phyloP scores from a whole-genome alignment of 768 basidiomycete species.

The Suillus sp. region DNA sequence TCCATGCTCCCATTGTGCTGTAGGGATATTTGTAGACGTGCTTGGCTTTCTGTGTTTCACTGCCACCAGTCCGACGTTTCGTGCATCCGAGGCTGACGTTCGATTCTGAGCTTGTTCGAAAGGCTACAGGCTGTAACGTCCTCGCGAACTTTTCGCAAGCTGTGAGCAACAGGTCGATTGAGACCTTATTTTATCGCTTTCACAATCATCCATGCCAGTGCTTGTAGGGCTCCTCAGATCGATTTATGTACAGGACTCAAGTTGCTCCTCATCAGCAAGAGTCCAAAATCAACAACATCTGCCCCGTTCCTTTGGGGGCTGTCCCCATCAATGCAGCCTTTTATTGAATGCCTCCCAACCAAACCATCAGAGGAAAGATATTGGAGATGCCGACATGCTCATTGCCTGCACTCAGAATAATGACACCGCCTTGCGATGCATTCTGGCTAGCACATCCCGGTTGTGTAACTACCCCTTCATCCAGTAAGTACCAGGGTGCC shows the following conservation, averaged over 20 bases:
- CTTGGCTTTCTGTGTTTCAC: not conserved
- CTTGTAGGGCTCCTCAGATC: not conserved
- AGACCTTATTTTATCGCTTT: not conserved
- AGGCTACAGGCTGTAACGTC: not conserved
- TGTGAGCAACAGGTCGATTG: not conserved
- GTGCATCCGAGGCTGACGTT: not conserved
- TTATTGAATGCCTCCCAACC: not conserved
- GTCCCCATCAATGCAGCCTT: not conserved
- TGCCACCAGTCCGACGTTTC: not conserved
- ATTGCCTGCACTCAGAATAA: not conserved
- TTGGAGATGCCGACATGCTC: not conserved
- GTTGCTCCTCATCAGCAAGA: not conserved
- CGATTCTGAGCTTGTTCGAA: not conserved
- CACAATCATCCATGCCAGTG: not conserved
- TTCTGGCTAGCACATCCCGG: not conserved
- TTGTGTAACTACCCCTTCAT: not conserved
- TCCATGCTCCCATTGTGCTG: not conserved
- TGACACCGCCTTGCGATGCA: not conserved
- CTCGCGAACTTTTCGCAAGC: not conserved
- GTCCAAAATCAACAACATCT: not conserved
- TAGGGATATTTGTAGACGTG: not conserved
- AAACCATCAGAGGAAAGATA: not conserved
- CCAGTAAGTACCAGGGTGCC: not conserved
- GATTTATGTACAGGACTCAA: not conserved
- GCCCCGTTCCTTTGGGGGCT: not conserved